phyloP scores from a whole-genome alignment of 495 filamentous ascomycete species.

The Tetracladium setigerum region DNA sequence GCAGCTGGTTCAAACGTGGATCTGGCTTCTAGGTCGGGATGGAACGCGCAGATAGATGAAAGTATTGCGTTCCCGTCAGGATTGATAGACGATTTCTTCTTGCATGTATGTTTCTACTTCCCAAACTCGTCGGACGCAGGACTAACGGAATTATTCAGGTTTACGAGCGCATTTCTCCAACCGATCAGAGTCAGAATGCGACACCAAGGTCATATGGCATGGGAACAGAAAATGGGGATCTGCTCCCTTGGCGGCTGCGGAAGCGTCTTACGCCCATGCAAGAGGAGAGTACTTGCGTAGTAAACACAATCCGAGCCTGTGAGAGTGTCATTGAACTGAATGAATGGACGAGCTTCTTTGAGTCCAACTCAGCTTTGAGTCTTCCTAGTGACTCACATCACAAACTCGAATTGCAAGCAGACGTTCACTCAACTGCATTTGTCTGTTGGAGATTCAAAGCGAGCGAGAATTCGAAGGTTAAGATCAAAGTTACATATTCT shows the following conservation, averaged over 20 bases:
- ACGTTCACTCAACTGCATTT: slow-evolving; percentile 32
- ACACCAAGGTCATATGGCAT: slow-evolving; percentile 23
- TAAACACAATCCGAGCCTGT: slow-evolving; percentile 21
- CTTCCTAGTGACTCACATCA: slow-evolving; percentile 22
- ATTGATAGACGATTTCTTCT: slow-evolving; percentile 30
- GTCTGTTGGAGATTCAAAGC: slow-evolving; percentile 27
- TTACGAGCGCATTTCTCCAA: slow-evolving; percentile 27
- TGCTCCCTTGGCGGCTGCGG: slow-evolving; percentile 28
- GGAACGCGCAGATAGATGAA: slow-evolving; percentile 24
- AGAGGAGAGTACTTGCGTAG: slow-evolving; percentile 15
- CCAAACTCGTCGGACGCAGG: too few species aligned
- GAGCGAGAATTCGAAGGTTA: slow-evolving; percentile 14
- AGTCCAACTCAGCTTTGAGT: slow-evolving; percentile 1
- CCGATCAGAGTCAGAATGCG: background rate
- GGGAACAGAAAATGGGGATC: slow-evolving; percentile 29
- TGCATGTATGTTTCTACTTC: slow-evolving; percentile 25
- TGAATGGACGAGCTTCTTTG: slow-evolving; percentile 21
- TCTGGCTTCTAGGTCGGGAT: slow-evolving; percentile 18
- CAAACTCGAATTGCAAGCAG: slow-evolving; percentile 28
- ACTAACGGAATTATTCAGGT: too few species aligned
- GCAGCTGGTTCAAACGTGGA: slow-evolving; percentile 14
- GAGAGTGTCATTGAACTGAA: slow-evolving; percentile 13
- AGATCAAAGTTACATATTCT: slow-evolving; percentile 29
- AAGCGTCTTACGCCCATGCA: slow-evolving; percentile 30
- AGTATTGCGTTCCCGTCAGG: slow-evolving; percentile 28